A percentile compares a stretch with the other conserved stretches of the same genome.
These are phyloP conservation scores for Astragalus membranaceus DNA, from an alignment of 306 rosid species.

Conservation along the genomic window DNA sequence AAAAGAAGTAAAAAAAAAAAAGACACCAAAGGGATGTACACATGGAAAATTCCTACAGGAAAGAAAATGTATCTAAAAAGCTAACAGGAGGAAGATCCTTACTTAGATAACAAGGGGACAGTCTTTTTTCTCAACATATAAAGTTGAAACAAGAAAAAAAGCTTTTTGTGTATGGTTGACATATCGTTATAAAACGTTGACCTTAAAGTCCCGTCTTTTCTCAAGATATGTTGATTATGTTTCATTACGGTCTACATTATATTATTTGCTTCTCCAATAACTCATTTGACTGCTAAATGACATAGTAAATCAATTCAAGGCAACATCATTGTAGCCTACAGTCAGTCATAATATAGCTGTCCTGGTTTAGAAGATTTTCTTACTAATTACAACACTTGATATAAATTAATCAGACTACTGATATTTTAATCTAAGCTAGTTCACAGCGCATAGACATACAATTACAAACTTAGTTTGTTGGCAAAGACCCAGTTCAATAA, in stretches of 20 bases:
- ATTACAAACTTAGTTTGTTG: background rate
- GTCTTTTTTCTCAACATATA: background rate
- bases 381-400: background rate
- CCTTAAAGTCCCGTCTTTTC: background rate
- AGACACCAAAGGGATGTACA: background rate
- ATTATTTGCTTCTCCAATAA: background rate
- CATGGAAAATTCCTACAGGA: background rate
- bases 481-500: background rate
- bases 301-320: constrained; percentile 8
- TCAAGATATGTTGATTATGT: background rate
- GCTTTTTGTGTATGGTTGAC: background rate
- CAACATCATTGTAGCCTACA: background rate
- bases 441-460: background rate
- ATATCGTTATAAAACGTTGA: background rate
- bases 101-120: too few relatives aligned
- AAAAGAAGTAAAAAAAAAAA: too few relatives aligned
- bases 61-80: background rate
- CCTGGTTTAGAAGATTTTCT: background rate
- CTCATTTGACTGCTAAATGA: background rate
- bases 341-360: background rate
- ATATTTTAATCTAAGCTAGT: background rate
- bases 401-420: background rate
- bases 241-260: background rate
- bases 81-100: background rate
- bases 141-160: background rate